These are phyloP conservation scores for Crithidia bombi DNA, from an alignment of 208 protist species.

Conservation along the genomic window DNA sequence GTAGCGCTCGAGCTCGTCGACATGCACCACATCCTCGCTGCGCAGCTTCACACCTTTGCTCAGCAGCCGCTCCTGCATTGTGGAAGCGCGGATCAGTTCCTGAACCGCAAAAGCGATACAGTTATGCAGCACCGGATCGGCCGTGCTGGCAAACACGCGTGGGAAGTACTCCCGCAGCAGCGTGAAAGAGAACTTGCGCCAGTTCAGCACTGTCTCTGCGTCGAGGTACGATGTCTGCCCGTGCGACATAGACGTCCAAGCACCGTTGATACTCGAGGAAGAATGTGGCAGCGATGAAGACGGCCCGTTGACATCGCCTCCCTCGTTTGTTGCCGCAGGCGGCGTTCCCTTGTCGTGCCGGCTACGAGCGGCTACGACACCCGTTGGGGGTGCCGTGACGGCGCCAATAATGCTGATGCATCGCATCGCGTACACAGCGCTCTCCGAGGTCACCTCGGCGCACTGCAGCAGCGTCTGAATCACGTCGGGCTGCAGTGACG, in stretches of 20 bases:
- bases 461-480: constrained; percentile 73
- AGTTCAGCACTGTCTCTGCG: constrained; percentile 59
- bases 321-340: neutral
- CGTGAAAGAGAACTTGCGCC: constrained; percentile 63
- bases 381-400: constrained; percentile 28
- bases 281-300: neutral
- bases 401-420: constrained; percentile 84
- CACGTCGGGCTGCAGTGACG: constrained; percentile 44
- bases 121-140: constrained; percentile 82
- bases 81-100: constrained; percentile 77
- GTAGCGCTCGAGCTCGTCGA: constrained; percentile 80
- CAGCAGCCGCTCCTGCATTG: constrained; percentile 51
- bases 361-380: neutral
- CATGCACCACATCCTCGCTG: constrained; percentile 48
- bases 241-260: neutral
- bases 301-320: neutral
- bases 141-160: constrained; percentile 74
- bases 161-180: constrained; percentile 77
- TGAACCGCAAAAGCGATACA: constrained; percentile 86
- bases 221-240: constrained; percentile 34
- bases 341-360: neutral
- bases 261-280: neutral
- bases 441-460: constrained; percentile 39
- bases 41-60: constrained; percentile 46
- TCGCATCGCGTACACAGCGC: constrained; percentile 60